Evolutionary conservation across 495 filamentous ascomycete genomes (phyloP).

Genomic region (Bryoglossum gracile): DNA sequence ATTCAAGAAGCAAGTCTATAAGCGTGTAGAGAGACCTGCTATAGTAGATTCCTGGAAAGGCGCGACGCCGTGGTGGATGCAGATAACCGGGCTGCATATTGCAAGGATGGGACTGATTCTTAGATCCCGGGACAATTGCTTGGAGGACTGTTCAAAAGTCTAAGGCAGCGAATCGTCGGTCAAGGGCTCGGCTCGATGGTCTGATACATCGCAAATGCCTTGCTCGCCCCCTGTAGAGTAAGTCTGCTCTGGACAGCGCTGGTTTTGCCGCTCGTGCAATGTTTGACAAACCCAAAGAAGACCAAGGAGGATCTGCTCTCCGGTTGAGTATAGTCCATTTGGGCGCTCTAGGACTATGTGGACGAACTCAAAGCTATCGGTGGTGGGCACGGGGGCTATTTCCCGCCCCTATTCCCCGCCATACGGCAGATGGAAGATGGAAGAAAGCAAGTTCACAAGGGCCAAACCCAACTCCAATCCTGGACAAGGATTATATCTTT

Average conservation of each 20-base stretch:
- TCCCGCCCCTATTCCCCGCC: too few relatives aligned
- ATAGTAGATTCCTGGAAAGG: neutral
- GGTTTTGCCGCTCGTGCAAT: neutral
- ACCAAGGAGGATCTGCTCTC: too few relatives aligned
- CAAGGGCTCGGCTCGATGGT: neutral
- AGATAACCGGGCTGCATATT: constrained; percentile 1
- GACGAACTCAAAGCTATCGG: too few relatives aligned
- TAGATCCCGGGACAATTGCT: neutral
- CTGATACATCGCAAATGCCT: constrained; percentile 9
- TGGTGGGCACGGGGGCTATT: too few relatives aligned
- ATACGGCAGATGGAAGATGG: too few relatives aligned
- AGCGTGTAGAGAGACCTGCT: neutral
- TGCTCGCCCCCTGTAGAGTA: neutral
- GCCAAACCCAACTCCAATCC: too few relatives aligned
- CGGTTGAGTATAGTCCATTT: neutral
- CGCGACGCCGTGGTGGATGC: constrained; percentile 3
- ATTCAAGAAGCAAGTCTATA: neutral
- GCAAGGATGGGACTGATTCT: neutral
- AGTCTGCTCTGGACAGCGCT: neutral
- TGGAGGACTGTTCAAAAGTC: neutral
- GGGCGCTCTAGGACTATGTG: too few relatives aligned
- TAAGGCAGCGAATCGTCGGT: constrained; percentile 3
- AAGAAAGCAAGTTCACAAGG: too few relatives aligned
- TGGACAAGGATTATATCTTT: too few relatives aligned
- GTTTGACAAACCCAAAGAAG: neutral